Conservation (phyloP, 2,329 filamentous ascomycete genomes). For the Thyridium curvatum region DNA sequence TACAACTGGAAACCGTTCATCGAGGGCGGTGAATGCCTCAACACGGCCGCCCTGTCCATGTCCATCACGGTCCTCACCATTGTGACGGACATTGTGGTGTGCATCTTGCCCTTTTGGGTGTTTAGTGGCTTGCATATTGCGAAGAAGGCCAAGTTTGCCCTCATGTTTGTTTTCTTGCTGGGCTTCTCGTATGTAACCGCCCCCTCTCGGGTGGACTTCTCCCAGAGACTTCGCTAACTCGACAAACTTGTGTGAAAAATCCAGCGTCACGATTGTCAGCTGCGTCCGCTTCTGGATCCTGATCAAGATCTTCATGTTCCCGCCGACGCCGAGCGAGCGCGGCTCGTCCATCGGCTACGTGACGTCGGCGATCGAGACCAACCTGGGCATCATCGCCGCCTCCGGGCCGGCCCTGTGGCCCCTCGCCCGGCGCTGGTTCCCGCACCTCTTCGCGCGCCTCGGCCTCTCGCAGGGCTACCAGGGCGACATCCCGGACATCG, state of each 20-base stretch:
- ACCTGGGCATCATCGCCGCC: constrained; percentile 30
- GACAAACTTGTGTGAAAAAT: too few species aligned
- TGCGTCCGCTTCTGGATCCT: constrained; percentile 15
- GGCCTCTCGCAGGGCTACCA: constrained; percentile 13
- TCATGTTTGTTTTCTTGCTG: constrained; percentile 25
- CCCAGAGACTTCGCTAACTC: too few species aligned
- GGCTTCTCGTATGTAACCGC: constrained; percentile 19
- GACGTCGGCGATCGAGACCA: constrained; percentile 25
- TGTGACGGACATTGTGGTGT: constrained; percentile 30
- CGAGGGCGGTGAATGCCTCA: constrained; percentile 23
- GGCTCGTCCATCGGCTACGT: constrained; percentile 16
- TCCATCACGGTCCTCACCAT: constrained; percentile 29
- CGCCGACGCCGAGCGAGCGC: not conserved
- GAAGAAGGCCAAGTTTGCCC: constrained; percentile 20
- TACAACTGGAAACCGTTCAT: constrained; percentile 21
- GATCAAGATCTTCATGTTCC: too few species aligned
- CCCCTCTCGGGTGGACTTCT: too few species aligned
- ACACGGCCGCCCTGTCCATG: constrained; percentile 22
- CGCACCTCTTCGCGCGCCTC: constrained; percentile 14
- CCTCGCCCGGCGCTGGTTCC: constrained; percentile 21
- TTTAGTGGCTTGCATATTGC: constrained; percentile 25
- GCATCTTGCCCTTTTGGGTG: constrained; percentile 27
- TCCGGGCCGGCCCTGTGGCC: constrained; percentile 30
- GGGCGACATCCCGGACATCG: constrained; percentile 3
- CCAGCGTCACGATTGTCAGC: constrained; percentile 18